Conservation (phyloP, 805 yeast species). For the Pichia cephalocereana region DNA sequence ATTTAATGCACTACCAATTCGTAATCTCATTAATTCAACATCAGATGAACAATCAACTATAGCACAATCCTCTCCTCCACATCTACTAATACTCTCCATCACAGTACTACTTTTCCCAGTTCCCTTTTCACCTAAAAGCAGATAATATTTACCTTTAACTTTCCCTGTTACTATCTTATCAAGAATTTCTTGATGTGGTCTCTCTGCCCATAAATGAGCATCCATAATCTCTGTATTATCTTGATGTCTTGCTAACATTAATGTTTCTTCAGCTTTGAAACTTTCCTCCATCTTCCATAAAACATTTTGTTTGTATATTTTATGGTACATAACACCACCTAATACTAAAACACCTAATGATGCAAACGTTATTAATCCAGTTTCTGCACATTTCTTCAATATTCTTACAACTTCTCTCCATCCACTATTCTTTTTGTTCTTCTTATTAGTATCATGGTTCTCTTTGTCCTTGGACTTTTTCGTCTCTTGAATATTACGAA, state of each 20-base stretch:
- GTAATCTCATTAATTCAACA: conserved; percentile 68
- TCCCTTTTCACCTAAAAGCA: conserved; percentile 77
- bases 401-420: conserved; percentile 9
- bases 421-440: neutral
- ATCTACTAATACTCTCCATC: conserved; percentile 58
- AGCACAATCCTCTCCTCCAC: conserved; percentile 54
- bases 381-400: conserved; percentile 44
- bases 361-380: conserved; percentile 63
- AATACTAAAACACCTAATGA: conserved; percentile 59
- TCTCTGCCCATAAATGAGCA: conserved; percentile 50
- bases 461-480: neutral
- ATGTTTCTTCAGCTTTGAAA: conserved; percentile 53
- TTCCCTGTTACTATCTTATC: conserved; percentile 60
- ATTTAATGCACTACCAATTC: conserved; percentile 68
- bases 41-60: conserved; percentile 78
- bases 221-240: conserved; percentile 34
- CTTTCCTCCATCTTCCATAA: conserved; percentile 56
- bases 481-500: neutral
- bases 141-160: conserved; percentile 58
- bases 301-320: conserved; percentile 49
- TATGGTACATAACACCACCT: conserved; percentile 67
- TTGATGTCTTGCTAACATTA: conserved; percentile 50
- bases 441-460: neutral
- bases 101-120: conserved; percentile 77
- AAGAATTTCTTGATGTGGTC: conserved; percentile 57